Evolutionary conservation across 106 monocot genomes (phyloP).

Genomic region (Iris macrosiphon): DNA sequence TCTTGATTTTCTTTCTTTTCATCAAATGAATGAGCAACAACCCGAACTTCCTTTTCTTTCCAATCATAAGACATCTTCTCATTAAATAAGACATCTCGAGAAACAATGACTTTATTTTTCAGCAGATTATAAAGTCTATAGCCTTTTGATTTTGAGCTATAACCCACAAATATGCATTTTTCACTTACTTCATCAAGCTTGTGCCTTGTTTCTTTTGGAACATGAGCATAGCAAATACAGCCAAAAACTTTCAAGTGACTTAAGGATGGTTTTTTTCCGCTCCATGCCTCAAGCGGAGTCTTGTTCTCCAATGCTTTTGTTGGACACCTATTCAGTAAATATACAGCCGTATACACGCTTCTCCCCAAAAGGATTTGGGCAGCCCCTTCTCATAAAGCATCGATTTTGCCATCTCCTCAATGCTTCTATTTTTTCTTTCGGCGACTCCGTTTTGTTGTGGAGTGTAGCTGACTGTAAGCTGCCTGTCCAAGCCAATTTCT

Average conservation of each 20-base stretch:
- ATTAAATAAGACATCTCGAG: background rate
- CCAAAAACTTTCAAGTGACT: background rate
- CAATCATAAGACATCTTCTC: background rate
- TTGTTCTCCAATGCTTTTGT: background rate
- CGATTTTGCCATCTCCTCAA: background rate
- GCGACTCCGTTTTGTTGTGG: background rate
- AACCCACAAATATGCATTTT: background rate
- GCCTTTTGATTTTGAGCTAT: background rate
- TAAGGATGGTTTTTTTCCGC: background rate
- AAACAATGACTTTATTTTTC: background rate
- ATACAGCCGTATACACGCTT: background rate
- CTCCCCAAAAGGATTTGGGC: background rate
- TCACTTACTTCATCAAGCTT: background rate
- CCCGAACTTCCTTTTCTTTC: background rate
- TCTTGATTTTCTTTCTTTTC: background rate
- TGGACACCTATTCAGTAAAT: conserved; percentile 1
- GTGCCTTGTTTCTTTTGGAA: background rate
- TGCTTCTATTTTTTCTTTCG: background rate
- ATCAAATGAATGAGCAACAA: background rate
- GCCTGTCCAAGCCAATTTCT: background rate
- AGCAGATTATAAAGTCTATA: background rate
- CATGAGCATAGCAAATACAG: background rate
- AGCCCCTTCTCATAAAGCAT: background rate
- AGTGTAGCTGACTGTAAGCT: background rate
- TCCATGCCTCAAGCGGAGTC: background rate